These are phyloP conservation scores for Tillandsia fasciculata DNA, from an alignment of 176 grass and related monocot species.

Conservation along the genomic window DNA sequence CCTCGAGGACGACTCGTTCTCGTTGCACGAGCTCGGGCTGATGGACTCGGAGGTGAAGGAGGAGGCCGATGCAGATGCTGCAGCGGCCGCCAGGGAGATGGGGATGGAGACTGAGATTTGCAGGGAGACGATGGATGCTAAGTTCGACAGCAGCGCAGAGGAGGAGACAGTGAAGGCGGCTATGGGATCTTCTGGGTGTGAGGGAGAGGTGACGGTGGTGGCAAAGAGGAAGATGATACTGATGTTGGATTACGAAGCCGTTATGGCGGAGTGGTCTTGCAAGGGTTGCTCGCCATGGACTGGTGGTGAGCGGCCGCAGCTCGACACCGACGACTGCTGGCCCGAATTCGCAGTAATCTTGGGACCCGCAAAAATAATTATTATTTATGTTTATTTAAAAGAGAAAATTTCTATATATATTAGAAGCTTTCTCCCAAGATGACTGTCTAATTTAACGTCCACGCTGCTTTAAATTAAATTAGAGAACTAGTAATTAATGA, in stretches of 20 bases:
- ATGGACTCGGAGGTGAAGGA: constrained; percentile 33
- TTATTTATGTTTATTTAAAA: neutral
- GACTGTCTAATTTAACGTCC: neutral
- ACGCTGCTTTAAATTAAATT: neutral
- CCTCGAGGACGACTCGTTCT: constrained; percentile 20
- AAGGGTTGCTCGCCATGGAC: constrained; percentile 64
- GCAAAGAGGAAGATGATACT: constrained; percentile 46
- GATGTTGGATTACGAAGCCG: constrained; percentile 73
- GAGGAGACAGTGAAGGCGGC: neutral
- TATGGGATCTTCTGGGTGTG: neutral
- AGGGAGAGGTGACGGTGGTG: constrained; percentile 5
- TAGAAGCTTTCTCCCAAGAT: neutral
- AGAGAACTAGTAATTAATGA: no score
- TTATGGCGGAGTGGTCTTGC: constrained; percentile 55
- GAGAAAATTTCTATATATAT: neutral
- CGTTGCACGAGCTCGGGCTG: constrained; percentile 36
- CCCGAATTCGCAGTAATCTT: constrained; percentile 46
- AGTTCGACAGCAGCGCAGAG: neutral
- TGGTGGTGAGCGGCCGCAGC: constrained; percentile 47
- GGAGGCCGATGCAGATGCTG: constrained; percentile 1
- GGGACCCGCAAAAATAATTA: no score
- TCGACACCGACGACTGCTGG: constrained; percentile 38
- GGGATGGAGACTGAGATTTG: constrained; percentile 14
- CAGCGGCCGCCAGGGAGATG: neutral
- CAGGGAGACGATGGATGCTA: neutral